Conservation (phyloP, 192 early-diverging fungal species). For the Endogone sp. region DNA sequence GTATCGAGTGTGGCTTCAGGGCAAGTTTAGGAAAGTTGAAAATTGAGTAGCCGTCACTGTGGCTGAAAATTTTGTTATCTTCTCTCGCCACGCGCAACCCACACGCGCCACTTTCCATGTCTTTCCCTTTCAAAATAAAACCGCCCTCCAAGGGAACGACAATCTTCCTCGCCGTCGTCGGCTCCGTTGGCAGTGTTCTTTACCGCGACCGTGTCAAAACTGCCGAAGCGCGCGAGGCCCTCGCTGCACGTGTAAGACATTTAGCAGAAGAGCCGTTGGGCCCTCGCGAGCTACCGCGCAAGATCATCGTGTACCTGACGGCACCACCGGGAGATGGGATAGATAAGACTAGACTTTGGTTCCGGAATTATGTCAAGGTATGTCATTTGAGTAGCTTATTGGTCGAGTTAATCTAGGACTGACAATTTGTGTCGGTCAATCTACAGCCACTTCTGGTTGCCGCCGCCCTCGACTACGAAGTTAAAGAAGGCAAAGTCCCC, state of each 20-base stretch:
- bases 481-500: constrained; percentile 26
- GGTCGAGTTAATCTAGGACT: background rate
- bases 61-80: too few species aligned
- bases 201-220: constrained; percentile 27
- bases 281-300: constrained; percentile 33
- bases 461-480: constrained; percentile 41
- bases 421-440: constrained; percentile 1
- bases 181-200: constrained; percentile 20
- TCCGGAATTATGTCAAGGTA: constrained; percentile 43
- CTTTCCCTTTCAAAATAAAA: constrained; percentile 23
- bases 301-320: constrained; percentile 35
- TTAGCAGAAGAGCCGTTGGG: constrained; percentile 35
- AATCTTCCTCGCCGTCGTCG: constrained; percentile 27
- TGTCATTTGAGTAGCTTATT: background rate
- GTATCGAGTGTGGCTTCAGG: constrained; percentile 97
- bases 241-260: constrained; percentile 21
- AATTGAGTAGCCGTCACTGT: background rate
- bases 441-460: constrained; percentile 34
- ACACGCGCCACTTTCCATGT: background rate
- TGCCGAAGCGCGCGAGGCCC: constrained; percentile 18
- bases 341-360: constrained; percentile 41
- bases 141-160: constrained; percentile 27
- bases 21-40: constrained; percentile 80
- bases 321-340: constrained; percentile 40
- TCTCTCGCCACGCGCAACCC: too few species aligned